These are phyloP conservation scores for Piromyces sp. DNA, from an alignment of 192 early-diverging fungal species.

Conservation along the genomic window DNA sequence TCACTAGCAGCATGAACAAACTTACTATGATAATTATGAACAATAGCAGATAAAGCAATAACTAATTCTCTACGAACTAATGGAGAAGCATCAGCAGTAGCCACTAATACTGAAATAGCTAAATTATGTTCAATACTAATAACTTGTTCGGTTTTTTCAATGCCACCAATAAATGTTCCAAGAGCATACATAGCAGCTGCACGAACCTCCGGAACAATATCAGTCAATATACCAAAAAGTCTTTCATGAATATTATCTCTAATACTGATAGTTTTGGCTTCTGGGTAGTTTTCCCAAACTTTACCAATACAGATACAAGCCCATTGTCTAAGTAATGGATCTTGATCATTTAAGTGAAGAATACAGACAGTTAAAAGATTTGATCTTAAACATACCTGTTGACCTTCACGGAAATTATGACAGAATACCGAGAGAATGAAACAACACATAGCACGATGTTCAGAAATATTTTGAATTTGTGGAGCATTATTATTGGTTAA, in stretches of 20 bases:
- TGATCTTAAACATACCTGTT: conserved; percentile 61
- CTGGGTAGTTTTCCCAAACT: conserved; percentile 61
- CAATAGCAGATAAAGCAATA: conserved; percentile 50
- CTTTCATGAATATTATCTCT: conserved; percentile 43
- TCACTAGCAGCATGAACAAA: conserved; percentile 50
- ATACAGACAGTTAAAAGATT: conserved; percentile 47
- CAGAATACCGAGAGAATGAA: conserved; percentile 91
- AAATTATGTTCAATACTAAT: conserved; percentile 55
- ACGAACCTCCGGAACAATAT: conserved; percentile 64
- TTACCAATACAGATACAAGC: conserved; percentile 68
- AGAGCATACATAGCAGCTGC: conserved; percentile 66
- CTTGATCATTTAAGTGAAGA: conserved; percentile 47
- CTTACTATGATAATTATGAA: conserved; percentile 42
- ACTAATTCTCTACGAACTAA: conserved; percentile 81
- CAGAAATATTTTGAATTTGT: conserved; percentile 55
- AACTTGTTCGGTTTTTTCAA: conserved; percentile 48
- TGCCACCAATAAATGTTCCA: conserved; percentile 54
- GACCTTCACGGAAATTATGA: conserved; percentile 59
- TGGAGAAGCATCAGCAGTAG: conserved; percentile 65
- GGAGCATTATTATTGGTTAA: conserved; percentile 51
- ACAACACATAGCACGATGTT: conserved; percentile 83
- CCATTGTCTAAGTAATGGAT: conserved; percentile 76
- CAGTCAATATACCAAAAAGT: conserved; percentile 33
- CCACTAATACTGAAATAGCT: conserved; percentile 41
- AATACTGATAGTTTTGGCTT: conserved; percentile 42